phyloP scores from a whole-genome alignment of 257 asterid species.

The Oldenlandia corymbosa region DNA sequence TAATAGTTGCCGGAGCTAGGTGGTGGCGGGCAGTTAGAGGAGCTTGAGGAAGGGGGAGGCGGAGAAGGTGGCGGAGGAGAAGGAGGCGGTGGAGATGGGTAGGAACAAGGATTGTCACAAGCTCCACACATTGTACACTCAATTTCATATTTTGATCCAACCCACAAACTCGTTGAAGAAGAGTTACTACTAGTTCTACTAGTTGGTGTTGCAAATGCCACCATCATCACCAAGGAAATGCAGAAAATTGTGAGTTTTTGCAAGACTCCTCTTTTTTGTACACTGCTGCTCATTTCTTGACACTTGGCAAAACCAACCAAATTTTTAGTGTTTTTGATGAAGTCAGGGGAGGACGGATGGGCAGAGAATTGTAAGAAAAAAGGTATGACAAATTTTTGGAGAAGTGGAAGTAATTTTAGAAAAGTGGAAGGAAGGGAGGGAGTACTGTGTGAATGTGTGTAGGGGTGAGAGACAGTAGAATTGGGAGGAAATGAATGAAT shows the following conservation, averaged over 20 bases:
- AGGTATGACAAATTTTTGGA: no score
- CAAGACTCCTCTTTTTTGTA: not conserved
- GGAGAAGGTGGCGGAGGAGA: conserved; percentile 37
- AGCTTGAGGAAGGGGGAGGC: conserved; percentile 27
- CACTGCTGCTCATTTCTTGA: conserved; percentile 43
- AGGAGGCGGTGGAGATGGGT: conserved; percentile 69
- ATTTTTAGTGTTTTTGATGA: no score
- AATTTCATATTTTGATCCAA: conserved; percentile 76
- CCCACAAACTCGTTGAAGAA: conserved; percentile 45
- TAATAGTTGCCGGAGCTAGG: conserved; percentile 41
- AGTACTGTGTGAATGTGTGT: no score
- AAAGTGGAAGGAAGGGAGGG: no score
- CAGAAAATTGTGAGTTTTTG: conserved; percentile 22
- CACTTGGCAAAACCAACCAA: no score
- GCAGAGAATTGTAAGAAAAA: no score
- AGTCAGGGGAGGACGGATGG: no score
- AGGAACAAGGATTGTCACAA: conserved; percentile 85
- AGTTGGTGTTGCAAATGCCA: conserved; percentile 20
- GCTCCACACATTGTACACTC: conserved; percentile 94
- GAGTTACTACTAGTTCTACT: conserved; percentile 14
- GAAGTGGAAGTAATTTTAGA: no score
- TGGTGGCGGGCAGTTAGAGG: conserved; percentile 69
- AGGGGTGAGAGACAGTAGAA: no score
- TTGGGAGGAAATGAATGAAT: not conserved
- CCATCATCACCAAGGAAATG: conserved; percentile 12